These are phyloP conservation scores for Bacterosira constricta DNA, from an alignment of 108 stramenopile genomes.

Conservation along the genomic window DNA sequence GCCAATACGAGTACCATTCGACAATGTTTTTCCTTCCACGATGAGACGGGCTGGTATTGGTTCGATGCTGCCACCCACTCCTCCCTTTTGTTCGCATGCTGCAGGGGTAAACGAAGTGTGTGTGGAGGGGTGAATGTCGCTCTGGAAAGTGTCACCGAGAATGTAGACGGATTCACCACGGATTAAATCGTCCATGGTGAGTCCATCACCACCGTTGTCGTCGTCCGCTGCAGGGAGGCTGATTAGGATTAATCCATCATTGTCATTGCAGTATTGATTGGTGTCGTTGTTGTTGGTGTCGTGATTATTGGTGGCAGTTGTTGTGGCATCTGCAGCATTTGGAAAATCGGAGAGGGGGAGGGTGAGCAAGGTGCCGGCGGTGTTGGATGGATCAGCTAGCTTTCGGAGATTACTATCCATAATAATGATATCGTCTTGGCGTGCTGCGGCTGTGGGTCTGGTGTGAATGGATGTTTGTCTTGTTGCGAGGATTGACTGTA, in stretches of 20 bases:
- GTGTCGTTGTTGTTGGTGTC: neutral
- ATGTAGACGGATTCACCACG: slow-evolving; percentile 18
- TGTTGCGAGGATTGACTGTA: no score
- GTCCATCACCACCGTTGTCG: neutral
- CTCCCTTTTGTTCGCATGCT: no score
- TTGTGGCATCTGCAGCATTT: neutral
- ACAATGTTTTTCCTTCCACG: slow-evolving; percentile 14
- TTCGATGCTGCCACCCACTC: slow-evolving; percentile 13
- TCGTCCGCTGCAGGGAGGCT: slow-evolving; percentile 23
- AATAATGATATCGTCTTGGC: no score
- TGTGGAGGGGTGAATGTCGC: slow-evolving; percentile 9
- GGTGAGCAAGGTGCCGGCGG: slow-evolving; percentile 25
- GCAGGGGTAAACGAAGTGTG: no score
- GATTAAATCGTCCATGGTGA: slow-evolving; percentile 35
- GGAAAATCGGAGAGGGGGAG: slow-evolving; percentile 46
- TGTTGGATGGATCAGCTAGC: slow-evolving; percentile 25
- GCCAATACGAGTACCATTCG: neutral
- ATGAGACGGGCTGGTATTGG: slow-evolving; percentile 40
- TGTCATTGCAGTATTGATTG: neutral
- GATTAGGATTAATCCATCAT: slow-evolving; percentile 32
- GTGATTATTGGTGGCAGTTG: neutral
- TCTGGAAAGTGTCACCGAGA: slow-evolving; percentile 23
- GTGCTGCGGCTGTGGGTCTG: no score
- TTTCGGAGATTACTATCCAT: no score
- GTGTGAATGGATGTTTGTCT: no score